Percentiles rank a stretch among this genome's conserved stretches.
These are phyloP conservation scores for Hypoxylon sp. DNA, from an alignment of 2,329 filamentous ascomycete species.

Conservation along the genomic window DNA sequence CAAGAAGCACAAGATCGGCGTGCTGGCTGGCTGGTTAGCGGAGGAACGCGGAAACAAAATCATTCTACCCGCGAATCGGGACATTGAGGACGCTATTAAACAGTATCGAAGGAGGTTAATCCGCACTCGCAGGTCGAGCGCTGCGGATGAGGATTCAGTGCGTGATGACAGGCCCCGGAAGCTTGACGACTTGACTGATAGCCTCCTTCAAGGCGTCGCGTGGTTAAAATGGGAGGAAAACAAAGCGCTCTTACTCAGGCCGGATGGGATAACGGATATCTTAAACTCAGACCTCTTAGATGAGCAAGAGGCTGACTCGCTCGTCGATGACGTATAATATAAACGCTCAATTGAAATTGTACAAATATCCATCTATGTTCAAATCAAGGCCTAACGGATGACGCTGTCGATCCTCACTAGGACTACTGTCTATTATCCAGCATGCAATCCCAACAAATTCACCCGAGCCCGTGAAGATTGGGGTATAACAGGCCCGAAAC, in stretches of 20 bases:
- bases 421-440: slow-evolving; percentile 29
- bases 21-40: slow-evolving; percentile 70
- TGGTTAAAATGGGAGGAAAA: slow-evolving; percentile 84
- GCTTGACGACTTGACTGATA: slow-evolving; percentile 86
- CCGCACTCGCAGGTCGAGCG: slow-evolving; percentile 34
- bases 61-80: slow-evolving; percentile 33
- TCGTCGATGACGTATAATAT: slow-evolving; percentile 33
- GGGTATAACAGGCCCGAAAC: slow-evolving; percentile 38
- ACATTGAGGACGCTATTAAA: slow-evolving; percentile 26
- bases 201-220: slow-evolving; percentile 81
- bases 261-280: slow-evolving; percentile 49
- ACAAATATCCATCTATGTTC: slow-evolving; percentile 36
- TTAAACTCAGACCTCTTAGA: slow-evolving; percentile 33
- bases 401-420: slow-evolving; percentile 17
- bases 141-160: slow-evolving; percentile 54
- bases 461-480: slow-evolving; percentile 29
- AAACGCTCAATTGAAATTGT: slow-evolving; percentile 41
- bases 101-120: slow-evolving; percentile 46
- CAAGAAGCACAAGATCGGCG: slow-evolving; percentile 75
- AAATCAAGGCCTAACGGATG: slow-evolving; percentile 21
- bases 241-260: slow-evolving; percentile 54
- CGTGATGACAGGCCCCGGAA: slow-evolving; percentile 65
- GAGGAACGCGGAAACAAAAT: slow-evolving; percentile 41
- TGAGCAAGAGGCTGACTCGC: slow-evolving; percentile 12
- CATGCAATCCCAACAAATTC: slow-evolving; percentile 24